Conservation (phyloP, 441 rosid species). For the Gossypium trilobum region DNA sequence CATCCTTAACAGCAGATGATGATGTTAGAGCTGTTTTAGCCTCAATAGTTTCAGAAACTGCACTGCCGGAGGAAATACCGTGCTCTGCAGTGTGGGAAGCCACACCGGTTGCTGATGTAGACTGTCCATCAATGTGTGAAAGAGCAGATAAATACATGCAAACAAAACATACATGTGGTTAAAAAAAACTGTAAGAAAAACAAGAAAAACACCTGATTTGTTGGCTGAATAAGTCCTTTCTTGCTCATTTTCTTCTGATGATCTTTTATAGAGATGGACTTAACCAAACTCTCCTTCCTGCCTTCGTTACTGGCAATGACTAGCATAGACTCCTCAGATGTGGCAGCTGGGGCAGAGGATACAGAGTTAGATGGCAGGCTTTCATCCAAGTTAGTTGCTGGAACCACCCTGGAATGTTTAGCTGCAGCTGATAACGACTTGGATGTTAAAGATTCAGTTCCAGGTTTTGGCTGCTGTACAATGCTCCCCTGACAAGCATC, state of each 20-base stretch:
- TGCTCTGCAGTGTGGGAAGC: constrained; percentile 24
- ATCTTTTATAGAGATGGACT: constrained; percentile 53
- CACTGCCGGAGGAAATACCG: constrained; percentile 23
- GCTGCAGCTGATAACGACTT: constrained; percentile 28
- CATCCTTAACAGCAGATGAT: constrained; percentile 18
- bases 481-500: constrained; percentile 37
- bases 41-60: constrained; percentile 28
- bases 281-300: constrained; percentile 32
- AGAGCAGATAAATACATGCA: constrained; percentile 10
- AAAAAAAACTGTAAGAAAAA: neutral
- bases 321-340: constrained; percentile 25
- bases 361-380: constrained; percentile 13
- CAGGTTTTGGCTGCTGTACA: constrained; percentile 31
- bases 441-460: constrained; percentile 27
- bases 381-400: constrained; percentile 28
- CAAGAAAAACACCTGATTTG: constrained; percentile 36
- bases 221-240: constrained; percentile 35
- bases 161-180: neutral
- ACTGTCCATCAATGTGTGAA: constrained; percentile 34
- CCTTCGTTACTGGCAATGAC: constrained; percentile 23
- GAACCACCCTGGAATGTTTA: constrained; percentile 25
- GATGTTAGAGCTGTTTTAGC: constrained; percentile 24
- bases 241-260: constrained; percentile 34
- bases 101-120: constrained; percentile 16
- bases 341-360: constrained; percentile 20